Percentiles rank a stretch among this genome's conserved stretches.
Evolutionary conservation across 23 red algal species (phyloP).

Genomic region (Gracilaria gracilis): DNA sequence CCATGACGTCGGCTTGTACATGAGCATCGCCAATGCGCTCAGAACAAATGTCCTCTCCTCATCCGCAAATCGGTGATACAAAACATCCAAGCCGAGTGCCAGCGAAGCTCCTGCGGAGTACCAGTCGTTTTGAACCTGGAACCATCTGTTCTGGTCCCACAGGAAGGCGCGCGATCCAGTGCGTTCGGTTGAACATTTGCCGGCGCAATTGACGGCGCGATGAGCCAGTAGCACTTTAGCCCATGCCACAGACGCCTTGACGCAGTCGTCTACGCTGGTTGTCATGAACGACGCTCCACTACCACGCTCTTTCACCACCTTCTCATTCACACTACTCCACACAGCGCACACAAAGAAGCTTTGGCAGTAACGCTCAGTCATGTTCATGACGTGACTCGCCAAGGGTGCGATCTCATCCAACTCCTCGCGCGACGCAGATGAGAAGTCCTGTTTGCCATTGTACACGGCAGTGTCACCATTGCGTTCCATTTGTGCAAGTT

Average conservation of each 20-base stretch:
- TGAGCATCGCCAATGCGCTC: constrained; percentile 51
- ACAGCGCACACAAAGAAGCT: constrained; percentile 58
- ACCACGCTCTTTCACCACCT: background rate
- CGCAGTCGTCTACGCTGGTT: constrained; percentile 13
- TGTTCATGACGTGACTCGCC: constrained; percentile 11
- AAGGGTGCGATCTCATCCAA: constrained; percentile 6
- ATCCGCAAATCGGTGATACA: constrained; percentile 7
- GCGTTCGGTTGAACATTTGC: constrained; percentile 14
- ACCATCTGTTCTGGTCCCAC: constrained; percentile 34
- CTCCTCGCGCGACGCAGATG: background rate
- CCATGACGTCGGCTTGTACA: constrained; percentile 49
- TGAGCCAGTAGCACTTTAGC: constrained; percentile 51
- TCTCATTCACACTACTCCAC: constrained; percentile 48
- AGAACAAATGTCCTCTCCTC: background rate
- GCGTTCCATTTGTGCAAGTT: constrained; percentile 38
- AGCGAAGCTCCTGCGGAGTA: constrained; percentile 13
- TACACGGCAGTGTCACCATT: background rate
- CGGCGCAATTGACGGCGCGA: constrained; percentile 36
- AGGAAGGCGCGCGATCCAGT: background rate
- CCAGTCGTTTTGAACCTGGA: constrained; percentile 48
- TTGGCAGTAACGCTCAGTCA: background rate
- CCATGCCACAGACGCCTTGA: constrained; percentile 47
- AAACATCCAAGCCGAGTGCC: constrained; percentile 45
- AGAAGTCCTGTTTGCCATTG: background rate
- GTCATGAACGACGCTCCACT: background rate